Conservation (phyloP, 257 asterid genomes). For the Forsythia suspensa region DNA sequence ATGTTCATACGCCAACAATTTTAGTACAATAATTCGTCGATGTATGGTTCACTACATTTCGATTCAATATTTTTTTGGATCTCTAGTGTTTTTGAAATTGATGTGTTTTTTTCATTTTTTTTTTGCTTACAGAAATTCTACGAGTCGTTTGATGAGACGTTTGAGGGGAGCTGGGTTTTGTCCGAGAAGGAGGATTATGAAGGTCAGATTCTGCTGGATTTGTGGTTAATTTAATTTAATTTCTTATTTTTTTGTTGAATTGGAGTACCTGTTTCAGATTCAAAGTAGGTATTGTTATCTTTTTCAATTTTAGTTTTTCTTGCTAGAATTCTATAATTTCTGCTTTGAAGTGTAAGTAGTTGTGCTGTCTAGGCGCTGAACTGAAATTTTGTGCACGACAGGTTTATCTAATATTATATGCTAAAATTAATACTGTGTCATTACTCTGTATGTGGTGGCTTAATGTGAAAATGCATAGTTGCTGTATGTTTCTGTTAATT, state of each 20-base stretch:
- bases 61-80: constrained; percentile 8
- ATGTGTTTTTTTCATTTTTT: background rate
- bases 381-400: background rate
- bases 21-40: background rate
- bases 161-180: constrained; percentile 76
- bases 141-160: constrained; percentile 82
- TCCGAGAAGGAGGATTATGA: constrained; percentile 73
- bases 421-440: background rate
- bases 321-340: background rate
- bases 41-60: background rate
- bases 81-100: constrained; percentile 3
- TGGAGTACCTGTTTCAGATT: background rate
- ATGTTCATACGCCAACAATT: background rate
- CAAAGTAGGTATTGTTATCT: background rate
- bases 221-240: background rate
- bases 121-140: constrained; percentile 57
- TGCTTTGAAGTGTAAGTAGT: background rate
- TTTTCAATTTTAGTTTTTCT: background rate
- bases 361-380: no score
- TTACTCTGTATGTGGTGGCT: background rate
- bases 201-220: constrained; percentile 47
- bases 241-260: background rate
- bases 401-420: background rate
- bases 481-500: background rate
- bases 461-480: background rate